Evolutionary conservation across 2,329 filamentous ascomycete genomes (phyloP).

Genomic region (Tolypocladium inflatum): DNA sequence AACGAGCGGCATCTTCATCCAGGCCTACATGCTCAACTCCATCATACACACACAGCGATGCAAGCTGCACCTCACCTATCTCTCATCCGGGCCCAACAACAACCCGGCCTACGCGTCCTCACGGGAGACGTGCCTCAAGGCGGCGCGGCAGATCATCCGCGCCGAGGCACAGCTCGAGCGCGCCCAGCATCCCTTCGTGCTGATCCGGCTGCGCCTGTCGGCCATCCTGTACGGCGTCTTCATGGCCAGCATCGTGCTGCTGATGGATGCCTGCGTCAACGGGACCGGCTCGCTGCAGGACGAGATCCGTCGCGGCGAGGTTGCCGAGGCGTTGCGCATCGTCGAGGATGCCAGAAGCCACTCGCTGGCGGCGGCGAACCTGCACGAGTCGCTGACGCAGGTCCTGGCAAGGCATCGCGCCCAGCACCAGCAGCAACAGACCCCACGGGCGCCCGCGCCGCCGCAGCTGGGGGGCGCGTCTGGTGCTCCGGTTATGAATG

Average conservation of each 20-base stretch:
- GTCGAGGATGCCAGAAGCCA: background rate
- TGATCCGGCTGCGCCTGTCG: background rate
- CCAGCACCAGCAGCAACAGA: background rate
- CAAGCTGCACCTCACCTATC: background rate
- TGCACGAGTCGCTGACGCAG: background rate
- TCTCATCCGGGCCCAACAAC: background rate
- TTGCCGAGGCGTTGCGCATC: background rate
- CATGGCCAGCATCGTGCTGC: background rate
- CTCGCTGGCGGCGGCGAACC: background rate
- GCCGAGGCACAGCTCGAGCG: background rate
- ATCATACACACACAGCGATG: background rate
- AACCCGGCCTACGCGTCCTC: background rate
- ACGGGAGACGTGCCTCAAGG: background rate
- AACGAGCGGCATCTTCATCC: background rate
- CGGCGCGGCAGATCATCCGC: background rate
- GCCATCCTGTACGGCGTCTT: background rate
- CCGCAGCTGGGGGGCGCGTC: background rate
- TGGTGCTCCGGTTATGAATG: background rate
- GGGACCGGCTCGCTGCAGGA: background rate
- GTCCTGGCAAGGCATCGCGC: background rate
- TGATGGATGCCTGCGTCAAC: background rate
- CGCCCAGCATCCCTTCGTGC: background rate
- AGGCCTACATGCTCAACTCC: constrained; percentile 1
- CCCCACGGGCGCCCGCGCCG: background rate
- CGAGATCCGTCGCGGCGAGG: background rate